These are phyloP conservation scores for Gossypium mustelinum DNA, from an alignment of 345 rosid species.

Conservation along the genomic window DNA sequence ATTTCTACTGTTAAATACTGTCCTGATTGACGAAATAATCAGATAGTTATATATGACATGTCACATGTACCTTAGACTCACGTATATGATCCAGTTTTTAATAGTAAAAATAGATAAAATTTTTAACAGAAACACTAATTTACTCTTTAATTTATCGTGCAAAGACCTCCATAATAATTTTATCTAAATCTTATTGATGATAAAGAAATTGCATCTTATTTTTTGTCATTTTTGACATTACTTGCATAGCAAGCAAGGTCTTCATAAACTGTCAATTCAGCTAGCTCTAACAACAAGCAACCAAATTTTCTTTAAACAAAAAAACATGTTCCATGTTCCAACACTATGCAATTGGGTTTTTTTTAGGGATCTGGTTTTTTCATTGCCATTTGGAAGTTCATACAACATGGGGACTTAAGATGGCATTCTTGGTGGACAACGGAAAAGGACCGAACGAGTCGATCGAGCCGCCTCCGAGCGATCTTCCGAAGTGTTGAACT, in stretches of 20 bases:
- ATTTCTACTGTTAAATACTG: too few relatives aligned
- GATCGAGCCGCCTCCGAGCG: slow-evolving; percentile 64
- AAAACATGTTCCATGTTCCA: neutral
- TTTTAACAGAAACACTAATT: too few relatives aligned
- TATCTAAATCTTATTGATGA: slow-evolving; percentile 5
- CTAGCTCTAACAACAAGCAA: neutral
- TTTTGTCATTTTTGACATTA: neutral
- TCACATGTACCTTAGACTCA: too few relatives aligned
- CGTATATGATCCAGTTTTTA: too few relatives aligned
- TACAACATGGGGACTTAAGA: slow-evolving; percentile 79
- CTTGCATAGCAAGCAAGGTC: slow-evolving; percentile 6
- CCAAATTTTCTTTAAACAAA: neutral
- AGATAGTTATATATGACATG: too few relatives aligned
- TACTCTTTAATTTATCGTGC: too few relatives aligned
- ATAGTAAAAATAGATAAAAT: too few relatives aligned
- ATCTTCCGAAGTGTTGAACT: slow-evolving; percentile 62
- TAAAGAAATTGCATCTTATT: too few relatives aligned
- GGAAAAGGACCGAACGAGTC: slow-evolving; percentile 57
- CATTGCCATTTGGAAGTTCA: slow-evolving; percentile 86
- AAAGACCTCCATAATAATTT: too few relatives aligned
- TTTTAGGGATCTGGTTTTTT: slow-evolving; percentile 71
- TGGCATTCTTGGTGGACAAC: slow-evolving; percentile 78
- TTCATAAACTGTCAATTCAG: neutral
- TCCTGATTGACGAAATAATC: too few relatives aligned
- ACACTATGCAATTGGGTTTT: neutral